Base-by-base conservation (phyloP, 352 stramenopile species). In the Globisporangium nunn region DNA sequence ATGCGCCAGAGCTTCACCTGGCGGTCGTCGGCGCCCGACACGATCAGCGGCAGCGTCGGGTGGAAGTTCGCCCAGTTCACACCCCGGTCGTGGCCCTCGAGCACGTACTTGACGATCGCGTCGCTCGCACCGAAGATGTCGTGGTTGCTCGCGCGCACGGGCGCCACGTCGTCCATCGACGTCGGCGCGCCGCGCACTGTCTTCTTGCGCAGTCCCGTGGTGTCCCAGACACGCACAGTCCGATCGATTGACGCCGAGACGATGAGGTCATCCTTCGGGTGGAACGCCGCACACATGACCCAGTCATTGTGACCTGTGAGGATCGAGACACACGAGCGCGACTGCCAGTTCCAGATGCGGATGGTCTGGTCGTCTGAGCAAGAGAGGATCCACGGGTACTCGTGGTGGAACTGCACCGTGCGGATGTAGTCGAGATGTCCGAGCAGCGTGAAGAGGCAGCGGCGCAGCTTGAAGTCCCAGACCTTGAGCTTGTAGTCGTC, bases 401-500 rank as follows among this genome's bases (percentile, higher is more conserved):
- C 96, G 54, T 96, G 88, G 81, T 99, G 97, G 80, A 99, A 99
- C 81, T 99, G 91, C 49, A 99, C 97, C 47, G 96, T 99, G 57
- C 98, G 91, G 67, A 99, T 99, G 79, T 99, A 99, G 87, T 99
- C 98, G 57, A 99, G 75, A 70, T 99, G 98, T 2, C 97, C 98
- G 11, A 99, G 78, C 18, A 99, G 72, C 6, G 97, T 99, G 70
- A 99, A 99, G 6, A 99, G 82, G 69, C 97, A 99, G 54, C 96
- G 83, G 40, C 96, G 90, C 45, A 99, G 84, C 79, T 99, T 99
- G 77, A 98, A 99, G 78, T 99, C 97, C 97, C 97, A 99, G 23
- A 99, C 96, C 80, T 99, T 99, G 66, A 99, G 98, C 75, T 99
- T 99, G 93, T 99, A 99, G 75, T 99, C 98, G 70, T 99, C 98